A percentile compares a stretch with the other conserved stretches of the same genome.
phyloP scores from a whole-genome alignment of 345 rosid species.

The Geranium rotundifolium region DNA sequence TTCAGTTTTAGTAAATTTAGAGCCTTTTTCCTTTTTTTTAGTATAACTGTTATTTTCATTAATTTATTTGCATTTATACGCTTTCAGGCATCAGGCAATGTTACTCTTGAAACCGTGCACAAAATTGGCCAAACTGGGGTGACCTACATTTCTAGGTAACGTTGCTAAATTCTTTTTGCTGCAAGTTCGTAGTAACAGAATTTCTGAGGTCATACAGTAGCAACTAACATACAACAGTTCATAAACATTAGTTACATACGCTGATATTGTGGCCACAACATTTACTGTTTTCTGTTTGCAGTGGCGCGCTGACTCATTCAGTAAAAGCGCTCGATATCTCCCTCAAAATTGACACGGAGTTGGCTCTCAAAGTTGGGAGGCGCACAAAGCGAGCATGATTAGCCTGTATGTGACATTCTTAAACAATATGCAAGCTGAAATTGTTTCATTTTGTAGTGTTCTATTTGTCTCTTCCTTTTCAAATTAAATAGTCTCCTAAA shows the following conservation, averaged over 20 bases:
- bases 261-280: neutral
- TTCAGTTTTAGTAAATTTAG: neutral
- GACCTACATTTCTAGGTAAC: slow-evolving; percentile 81
- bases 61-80: neutral
- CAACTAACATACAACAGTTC: too few relatives aligned
- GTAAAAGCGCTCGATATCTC: slow-evolving; percentile 89
- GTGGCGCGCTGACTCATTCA: slow-evolving; percentile 89
- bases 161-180: neutral
- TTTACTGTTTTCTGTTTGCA: slow-evolving; percentile 16
- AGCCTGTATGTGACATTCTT: neutral
- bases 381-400: slow-evolving; percentile 73
- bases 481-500: too few relatives aligned
- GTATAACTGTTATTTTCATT: neutral
- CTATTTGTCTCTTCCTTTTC: neutral
- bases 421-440: neutral
- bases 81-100: slow-evolving; percentile 87
- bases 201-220: too few relatives aligned
- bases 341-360: slow-evolving; percentile 80
- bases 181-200: neutral
- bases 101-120: slow-evolving; percentile 78
- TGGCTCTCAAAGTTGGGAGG: slow-evolving; percentile 86
- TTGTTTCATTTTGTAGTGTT: neutral
- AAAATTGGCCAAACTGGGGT: slow-evolving; percentile 94
- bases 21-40: neutral
- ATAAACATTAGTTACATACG: neutral